These are phyloP conservation scores for Rubia tinctorum DNA, from an alignment of 305 asterid genomes.

Conservation along the genomic window DNA sequence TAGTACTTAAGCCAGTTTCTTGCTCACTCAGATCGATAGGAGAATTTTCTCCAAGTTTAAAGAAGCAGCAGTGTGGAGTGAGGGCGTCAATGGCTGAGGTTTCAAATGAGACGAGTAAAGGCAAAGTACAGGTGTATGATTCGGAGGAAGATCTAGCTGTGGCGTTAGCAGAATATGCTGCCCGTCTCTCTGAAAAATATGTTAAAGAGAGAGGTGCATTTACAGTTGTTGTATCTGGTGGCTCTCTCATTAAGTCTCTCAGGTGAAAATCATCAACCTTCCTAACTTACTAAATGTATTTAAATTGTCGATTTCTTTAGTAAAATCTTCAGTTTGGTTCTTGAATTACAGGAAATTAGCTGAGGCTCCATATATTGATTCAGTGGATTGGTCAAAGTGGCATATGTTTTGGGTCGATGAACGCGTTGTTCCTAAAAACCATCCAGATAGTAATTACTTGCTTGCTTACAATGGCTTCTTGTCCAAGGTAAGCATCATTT, in stretches of 20 bases:
- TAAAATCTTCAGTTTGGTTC: too few species aligned
- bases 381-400: slow-evolving; percentile 51
- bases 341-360: slow-evolving; percentile 36
- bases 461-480: slow-evolving; percentile 52
- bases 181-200: slow-evolving; percentile 46
- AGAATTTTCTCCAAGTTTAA: slow-evolving; percentile 14
- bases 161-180: slow-evolving; percentile 62
- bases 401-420: slow-evolving; percentile 59
- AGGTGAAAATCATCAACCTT: slow-evolving; percentile 34
- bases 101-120: slow-evolving; percentile 44
- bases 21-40: slow-evolving; percentile 14
- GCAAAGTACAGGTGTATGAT: slow-evolving; percentile 47
- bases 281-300: background rate
- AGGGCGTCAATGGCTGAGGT: slow-evolving; percentile 44
- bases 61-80: slow-evolving; percentile 12
- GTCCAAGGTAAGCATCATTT: slow-evolving; percentile 43
- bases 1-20: slow-evolving; percentile 15
- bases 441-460: slow-evolving; percentile 54
- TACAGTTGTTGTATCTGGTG: slow-evolving; percentile 83
- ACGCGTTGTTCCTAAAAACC: slow-evolving; percentile 54
- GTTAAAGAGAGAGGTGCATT: slow-evolving; percentile 47
- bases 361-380: slow-evolving; percentile 44
- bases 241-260: slow-evolving; percentile 76
- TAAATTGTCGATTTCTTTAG: background rate
- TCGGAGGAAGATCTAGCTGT: slow-evolving; percentile 68